Evolutionary conservation across 257 asterid species (phyloP).

Genomic region (Nicotiana benthamiana): DNA sequence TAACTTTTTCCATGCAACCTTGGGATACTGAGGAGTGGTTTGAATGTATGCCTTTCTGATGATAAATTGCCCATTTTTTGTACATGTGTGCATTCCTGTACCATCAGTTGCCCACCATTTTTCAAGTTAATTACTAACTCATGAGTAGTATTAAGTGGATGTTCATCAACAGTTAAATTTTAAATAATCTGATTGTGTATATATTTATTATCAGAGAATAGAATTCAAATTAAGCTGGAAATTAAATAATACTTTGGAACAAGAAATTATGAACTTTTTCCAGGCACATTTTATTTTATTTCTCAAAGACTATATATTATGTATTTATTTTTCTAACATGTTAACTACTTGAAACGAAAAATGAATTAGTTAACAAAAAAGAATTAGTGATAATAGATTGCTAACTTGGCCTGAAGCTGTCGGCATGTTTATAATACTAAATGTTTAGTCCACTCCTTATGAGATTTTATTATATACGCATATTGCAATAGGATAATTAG

Average conservation of each 20-base stretch:
- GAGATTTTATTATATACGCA: neutral
- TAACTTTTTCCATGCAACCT: too few species aligned
- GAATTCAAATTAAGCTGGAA: too few species aligned
- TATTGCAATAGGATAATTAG: neutral
- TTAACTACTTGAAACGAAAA: neutral
- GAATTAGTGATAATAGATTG: constrained; percentile 7
- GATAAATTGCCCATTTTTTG: too few species aligned
- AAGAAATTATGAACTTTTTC: neutral
- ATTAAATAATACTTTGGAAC: too few species aligned
- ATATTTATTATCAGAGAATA: neutral
- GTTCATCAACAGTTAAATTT: neutral
- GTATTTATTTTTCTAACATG: neutral
- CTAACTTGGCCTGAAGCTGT: constrained; percentile 55
- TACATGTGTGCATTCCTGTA: too few species aligned
- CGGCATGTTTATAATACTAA: constrained; percentile 10
- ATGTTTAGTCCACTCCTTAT: neutral
- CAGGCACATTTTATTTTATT: neutral
- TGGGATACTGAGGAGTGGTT: too few species aligned
- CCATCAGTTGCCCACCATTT: too few species aligned
- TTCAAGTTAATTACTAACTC: neutral
- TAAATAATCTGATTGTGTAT: neutral
- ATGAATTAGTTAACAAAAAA: neutral
- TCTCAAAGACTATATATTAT: neutral
- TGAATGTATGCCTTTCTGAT: too few species aligned
- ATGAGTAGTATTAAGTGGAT: neutral